Percentiles rank a stretch among this genome's conserved stretches.
phyloP scores from a whole-genome alignment of 352 stramenopile genomes.

The Blastocystis sp. region DNA sequence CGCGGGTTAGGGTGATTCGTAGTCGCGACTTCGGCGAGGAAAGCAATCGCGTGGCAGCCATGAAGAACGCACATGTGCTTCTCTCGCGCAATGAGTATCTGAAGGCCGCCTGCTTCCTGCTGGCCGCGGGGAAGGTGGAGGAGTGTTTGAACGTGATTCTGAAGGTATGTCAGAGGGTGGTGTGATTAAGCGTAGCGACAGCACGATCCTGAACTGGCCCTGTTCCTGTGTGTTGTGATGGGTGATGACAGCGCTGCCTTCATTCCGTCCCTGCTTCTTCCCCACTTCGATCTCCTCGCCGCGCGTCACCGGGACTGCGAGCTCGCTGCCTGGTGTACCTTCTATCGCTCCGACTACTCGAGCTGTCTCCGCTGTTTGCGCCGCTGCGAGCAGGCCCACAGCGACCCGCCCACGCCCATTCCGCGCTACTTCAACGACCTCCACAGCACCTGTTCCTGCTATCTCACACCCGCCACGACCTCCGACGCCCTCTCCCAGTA shows the following conservation, averaged over 20 bases:
- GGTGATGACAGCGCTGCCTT: not conserved
- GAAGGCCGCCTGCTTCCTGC: conserved; percentile 48
- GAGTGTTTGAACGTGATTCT: conserved; percentile 27
- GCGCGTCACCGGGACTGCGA: not conserved
- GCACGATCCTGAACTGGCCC: conserved; percentile 52
- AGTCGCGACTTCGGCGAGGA: conserved; percentile 58
- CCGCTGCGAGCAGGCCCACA: not conserved
- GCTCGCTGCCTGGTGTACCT: not conserved
- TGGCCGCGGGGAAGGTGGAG: conserved; percentile 11
- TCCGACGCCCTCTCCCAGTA: not conserved
- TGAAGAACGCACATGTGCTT: conserved; percentile 62
- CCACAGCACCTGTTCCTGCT: conserved; percentile 19
- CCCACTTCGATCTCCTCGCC: not conserved
- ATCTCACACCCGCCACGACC: not conserved
- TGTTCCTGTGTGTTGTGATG: conserved; percentile 30
- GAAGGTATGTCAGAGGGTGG: not conserved
- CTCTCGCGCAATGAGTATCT: conserved; percentile 54
- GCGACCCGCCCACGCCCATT: not conserved
- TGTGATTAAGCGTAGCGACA: not conserved
- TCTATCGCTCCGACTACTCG: not conserved
- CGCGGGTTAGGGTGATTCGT: not conserved
- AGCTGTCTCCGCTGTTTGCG: not conserved
- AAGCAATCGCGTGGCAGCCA: conserved; percentile 23
- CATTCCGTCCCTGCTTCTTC: not conserved
- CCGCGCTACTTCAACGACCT: conserved; percentile 33